Percentiles rank a stretch among this genome's conserved stretches.
These are phyloP conservation scores for Naegleria gruberi DNA, from an alignment of 208 protist species.

Conservation along the genomic window DNA sequence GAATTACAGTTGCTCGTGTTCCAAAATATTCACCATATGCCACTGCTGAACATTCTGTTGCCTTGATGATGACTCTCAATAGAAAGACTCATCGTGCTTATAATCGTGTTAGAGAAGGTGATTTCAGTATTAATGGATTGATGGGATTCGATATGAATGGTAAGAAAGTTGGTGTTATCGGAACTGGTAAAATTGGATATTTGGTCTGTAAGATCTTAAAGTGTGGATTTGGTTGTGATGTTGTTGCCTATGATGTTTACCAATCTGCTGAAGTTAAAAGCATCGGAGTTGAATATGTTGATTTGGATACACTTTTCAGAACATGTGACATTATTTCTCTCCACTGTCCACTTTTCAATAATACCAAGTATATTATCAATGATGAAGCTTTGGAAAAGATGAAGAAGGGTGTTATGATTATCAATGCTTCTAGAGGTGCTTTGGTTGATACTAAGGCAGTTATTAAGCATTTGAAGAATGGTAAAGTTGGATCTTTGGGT, in stretches of 20 bases:
- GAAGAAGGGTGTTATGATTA: constrained; percentile 54
- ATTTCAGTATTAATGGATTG: constrained; percentile 50
- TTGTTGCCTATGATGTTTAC: constrained; percentile 53
- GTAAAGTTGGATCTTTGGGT: constrained; percentile 43
- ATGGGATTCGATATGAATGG: constrained; percentile 54
- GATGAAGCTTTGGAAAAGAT: constrained; percentile 44
- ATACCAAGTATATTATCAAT: constrained; percentile 57
- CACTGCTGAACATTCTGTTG: constrained; percentile 45
- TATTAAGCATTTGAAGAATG: constrained; percentile 44
- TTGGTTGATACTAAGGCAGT: constrained; percentile 51
- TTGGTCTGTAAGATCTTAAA: constrained; percentile 33
- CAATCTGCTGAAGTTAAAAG: constrained; percentile 18
- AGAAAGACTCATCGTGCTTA: constrained; percentile 42
- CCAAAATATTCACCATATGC: constrained; percentile 8
- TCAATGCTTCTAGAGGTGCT: constrained; percentile 57
- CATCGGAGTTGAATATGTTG: neutral
- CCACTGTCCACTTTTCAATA: constrained; percentile 46
- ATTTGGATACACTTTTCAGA: constrained; percentile 48
- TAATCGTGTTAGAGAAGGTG: constrained; percentile 43
- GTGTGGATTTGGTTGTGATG: constrained; percentile 43
- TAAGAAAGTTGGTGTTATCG: constrained; percentile 55
- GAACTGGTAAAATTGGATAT: constrained; percentile 61
- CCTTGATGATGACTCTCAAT: constrained; percentile 48
- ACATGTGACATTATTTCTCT: constrained; percentile 57
- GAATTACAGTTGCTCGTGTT: constrained; percentile 11